Conservation (phyloP, 805 yeast species). For the Sporopachydermia quercuum region DNA sequence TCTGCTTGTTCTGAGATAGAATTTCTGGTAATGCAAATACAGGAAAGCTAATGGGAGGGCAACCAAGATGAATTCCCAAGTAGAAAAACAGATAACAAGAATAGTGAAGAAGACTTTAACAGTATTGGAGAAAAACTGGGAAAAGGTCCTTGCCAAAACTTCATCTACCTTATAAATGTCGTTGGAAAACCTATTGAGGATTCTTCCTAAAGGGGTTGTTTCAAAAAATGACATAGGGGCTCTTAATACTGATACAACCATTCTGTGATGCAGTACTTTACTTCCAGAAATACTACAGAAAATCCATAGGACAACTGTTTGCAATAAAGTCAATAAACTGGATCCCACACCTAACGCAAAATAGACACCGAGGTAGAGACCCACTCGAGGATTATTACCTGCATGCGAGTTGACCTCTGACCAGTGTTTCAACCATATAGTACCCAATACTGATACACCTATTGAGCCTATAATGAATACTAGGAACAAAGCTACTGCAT, state of each 20-base stretch:
- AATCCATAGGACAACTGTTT: slow-evolving; percentile 60
- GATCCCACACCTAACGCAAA: slow-evolving; percentile 58
- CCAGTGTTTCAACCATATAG: slow-evolving; percentile 95
- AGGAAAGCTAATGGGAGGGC: slow-evolving; percentile 52
- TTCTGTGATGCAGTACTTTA: slow-evolving; percentile 41
- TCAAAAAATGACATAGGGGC: slow-evolving; percentile 96
- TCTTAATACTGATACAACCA: slow-evolving; percentile 61
- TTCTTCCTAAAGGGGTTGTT: slow-evolving; percentile 89
- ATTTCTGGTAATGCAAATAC: slow-evolving; percentile 57
- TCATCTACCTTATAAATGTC: slow-evolving; percentile 87
- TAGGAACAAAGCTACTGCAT: slow-evolving; percentile 44
- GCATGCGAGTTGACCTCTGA: slow-evolving; percentile 67
- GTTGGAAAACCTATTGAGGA: slow-evolving; percentile 79
- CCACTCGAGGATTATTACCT: slow-evolving; percentile 62
- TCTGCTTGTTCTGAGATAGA: slow-evolving; percentile 55
- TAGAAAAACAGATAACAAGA: slow-evolving; percentile 65
- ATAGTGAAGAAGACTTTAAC: slow-evolving; percentile 42
- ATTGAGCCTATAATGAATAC: slow-evolving; percentile 40
- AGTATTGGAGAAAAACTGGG: slow-evolving; percentile 21
- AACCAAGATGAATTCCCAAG: slow-evolving; percentile 73
- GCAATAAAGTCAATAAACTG: slow-evolving; percentile 44
- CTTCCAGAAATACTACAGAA: slow-evolving; percentile 30
- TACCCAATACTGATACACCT: slow-evolving; percentile 49
- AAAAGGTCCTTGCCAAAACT: slow-evolving; percentile 21
- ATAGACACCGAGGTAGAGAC: slow-evolving; percentile 60